Evolutionary conservation across 345 rosid genomes (phyloP).

Genomic region (Citrus reticulata): DNA sequence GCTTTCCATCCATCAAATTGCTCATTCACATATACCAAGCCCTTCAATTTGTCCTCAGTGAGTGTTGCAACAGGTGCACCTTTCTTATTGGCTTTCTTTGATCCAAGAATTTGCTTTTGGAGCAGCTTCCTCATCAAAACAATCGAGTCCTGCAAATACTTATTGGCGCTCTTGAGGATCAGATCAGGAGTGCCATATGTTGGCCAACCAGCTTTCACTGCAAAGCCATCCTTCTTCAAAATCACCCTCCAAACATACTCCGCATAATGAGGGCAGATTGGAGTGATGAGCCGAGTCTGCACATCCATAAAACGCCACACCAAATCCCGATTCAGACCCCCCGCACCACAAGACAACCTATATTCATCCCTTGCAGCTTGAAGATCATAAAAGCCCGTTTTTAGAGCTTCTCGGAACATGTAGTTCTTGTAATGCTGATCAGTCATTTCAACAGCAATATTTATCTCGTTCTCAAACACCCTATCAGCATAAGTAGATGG

Average conservation of each 20-base stretch:
- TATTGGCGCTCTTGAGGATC: constrained; percentile 76
- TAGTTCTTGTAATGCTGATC: constrained; percentile 57
- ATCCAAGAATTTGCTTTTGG: constrained; percentile 61
- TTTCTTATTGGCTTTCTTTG: constrained; percentile 68
- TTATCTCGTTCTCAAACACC: constrained; percentile 86
- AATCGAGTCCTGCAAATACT: constrained; percentile 86
- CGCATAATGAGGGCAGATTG: constrained; percentile 90
- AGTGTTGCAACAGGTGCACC: constrained; percentile 50
- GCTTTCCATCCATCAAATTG: constrained; percentile 86
- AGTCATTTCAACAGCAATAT: constrained; percentile 72
- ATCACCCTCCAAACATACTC: constrained; percentile 90
- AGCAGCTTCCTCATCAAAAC: constrained; percentile 74
- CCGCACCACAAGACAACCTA: constrained; percentile 73
- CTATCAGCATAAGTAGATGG: constrained; percentile 77
- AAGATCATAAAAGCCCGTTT: constrained; percentile 85
- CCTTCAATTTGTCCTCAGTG: constrained; percentile 46
- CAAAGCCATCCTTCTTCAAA: constrained; percentile 77
- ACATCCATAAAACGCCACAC: constrained; percentile 79
- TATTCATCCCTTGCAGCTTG: constrained; percentile 95
- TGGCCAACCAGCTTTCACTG: constrained; percentile 93
- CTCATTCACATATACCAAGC: constrained; percentile 77
- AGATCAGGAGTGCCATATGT: constrained; percentile 60
- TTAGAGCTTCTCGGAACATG: constrained; percentile 93
- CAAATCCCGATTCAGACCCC: constrained; percentile 71
- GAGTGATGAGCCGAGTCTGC: constrained; percentile 82